Evolutionary conservation across 2,329 filamentous ascomycete species (phyloP).

Genomic region (Stagonosporopsis tanaceti): DNA sequence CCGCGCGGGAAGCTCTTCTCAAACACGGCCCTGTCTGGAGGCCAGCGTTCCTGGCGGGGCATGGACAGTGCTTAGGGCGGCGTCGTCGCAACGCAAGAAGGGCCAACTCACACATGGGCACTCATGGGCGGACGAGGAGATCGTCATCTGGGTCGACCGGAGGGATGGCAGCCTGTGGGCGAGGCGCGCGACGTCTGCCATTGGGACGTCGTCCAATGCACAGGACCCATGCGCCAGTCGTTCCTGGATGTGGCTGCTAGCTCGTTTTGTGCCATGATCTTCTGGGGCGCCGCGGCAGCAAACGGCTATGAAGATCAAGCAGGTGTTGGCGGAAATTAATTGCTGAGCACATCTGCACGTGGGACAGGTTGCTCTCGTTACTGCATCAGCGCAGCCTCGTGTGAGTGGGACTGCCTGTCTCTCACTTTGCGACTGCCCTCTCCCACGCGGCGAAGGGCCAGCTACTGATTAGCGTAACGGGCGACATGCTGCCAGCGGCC

Average conservation of each 20-base stretch:
- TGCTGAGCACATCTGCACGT: conserved; percentile 21
- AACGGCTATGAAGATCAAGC: conserved; percentile 35
- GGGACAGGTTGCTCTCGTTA: conserved; percentile 5
- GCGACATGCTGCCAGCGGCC: conserved; percentile 9
- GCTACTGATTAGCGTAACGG: conserved; percentile 16
- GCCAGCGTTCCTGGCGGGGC: background rate
- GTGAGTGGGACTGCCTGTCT: background rate
- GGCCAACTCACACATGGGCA: conserved; percentile 51
- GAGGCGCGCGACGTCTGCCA: conserved; percentile 24
- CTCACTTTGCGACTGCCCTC: conserved; percentile 5
- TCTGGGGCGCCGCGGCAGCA: conserved; percentile 24
- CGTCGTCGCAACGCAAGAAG: conserved; percentile 7
- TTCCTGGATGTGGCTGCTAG: conserved; percentile 39
- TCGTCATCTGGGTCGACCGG: conserved; percentile 40
- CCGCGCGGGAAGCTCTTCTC: conserved; percentile 25
- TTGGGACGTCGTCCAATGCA: conserved; percentile 26
- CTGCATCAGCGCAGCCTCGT: background rate
- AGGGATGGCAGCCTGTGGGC: conserved; percentile 19
- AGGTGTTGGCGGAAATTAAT: conserved; percentile 19
- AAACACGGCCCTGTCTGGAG: conserved; percentile 19
- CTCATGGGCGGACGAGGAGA: conserved; percentile 35
- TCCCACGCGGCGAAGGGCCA: conserved; percentile 7
- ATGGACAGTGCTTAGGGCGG: conserved; percentile 19
- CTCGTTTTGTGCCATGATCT: conserved; percentile 36
- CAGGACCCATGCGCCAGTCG: conserved; percentile 27